Evolutionary conservation across 352 stramenopile genomes (phyloP).

Genomic region (Phytophthora chlamydospora): DNA sequence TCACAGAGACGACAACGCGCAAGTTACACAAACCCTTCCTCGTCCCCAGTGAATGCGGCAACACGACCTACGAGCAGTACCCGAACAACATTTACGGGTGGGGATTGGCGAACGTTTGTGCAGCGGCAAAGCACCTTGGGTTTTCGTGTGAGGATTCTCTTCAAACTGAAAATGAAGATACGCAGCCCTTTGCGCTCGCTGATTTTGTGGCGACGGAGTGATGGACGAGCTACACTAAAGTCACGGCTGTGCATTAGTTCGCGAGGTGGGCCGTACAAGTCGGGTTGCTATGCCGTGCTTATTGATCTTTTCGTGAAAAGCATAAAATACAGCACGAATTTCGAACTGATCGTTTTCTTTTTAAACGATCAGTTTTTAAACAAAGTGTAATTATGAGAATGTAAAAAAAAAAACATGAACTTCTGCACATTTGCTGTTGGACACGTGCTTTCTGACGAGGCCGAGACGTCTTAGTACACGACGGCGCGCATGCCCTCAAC

Average conservation of each 20-base stretch:
- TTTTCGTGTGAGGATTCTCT: slow-evolving; percentile 41
- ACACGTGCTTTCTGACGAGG: too few species aligned
- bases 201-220: slow-evolving; percentile 30
- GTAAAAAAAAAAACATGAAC: not conserved
- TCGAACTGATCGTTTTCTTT: too few species aligned
- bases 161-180: not conserved
- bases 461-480: slow-evolving; percentile 27
- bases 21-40: slow-evolving; percentile 70
- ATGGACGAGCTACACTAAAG: not conserved
- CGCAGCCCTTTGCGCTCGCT: slow-evolving; percentile 15
- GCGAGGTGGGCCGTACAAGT: too few species aligned
- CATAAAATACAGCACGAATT: too few species aligned
- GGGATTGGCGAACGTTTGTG: slow-evolving; percentile 61
- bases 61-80: slow-evolving; percentile 66
- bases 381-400: too few species aligned
- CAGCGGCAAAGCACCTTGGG: slow-evolving; percentile 45
- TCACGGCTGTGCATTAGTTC: not conserved
- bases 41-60: slow-evolving; percentile 65
- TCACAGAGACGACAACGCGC: slow-evolving; percentile 48
- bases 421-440: too few species aligned
- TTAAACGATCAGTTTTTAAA: too few species aligned
- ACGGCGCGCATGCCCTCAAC: slow-evolving; percentile 56
- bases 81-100: slow-evolving; percentile 85
- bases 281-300: too few species aligned
- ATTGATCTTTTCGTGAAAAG: too few species aligned